Conservation (phyloP, 805 yeast species). For the Martiniozyma abietophila region DNA sequence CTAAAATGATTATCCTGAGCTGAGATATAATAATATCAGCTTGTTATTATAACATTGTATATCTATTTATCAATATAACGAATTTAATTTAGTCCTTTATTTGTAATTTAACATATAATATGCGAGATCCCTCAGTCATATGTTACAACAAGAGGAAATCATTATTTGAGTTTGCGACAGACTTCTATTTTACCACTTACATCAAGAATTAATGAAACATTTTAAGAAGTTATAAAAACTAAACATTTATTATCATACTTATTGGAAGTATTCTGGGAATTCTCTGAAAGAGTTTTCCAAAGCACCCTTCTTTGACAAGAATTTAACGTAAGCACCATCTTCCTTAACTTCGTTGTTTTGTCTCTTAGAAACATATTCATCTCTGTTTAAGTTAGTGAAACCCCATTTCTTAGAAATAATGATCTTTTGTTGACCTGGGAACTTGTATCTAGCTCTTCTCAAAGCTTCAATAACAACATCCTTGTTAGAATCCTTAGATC, state of each 20-base stretch:
- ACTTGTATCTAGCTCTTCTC: conserved; percentile 99
- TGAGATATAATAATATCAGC: too few species aligned
- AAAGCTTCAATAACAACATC: conserved; percentile 97
- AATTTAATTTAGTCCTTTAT: too few species aligned
- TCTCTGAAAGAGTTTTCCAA: conserved; percentile 83
- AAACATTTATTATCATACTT: conserved; percentile 29
- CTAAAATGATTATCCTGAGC: too few species aligned
- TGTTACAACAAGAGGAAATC: too few species aligned
- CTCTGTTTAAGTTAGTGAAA: conserved; percentile 99
- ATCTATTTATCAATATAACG: too few species aligned
- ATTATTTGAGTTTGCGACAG: too few species aligned
- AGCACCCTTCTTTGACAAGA: conserved; percentile 94
- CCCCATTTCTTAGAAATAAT: conserved; percentile 99
- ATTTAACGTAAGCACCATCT: conserved; percentile 99
- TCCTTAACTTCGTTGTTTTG: conserved; percentile 97
- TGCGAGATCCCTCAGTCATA: too few species aligned
- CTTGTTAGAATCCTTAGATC: conserved; percentile 98
- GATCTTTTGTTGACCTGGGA: conserved; percentile 99
- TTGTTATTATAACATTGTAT: too few species aligned
- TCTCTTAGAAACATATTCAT: conserved; percentile 88
- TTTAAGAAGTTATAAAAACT: conserved; percentile 2
- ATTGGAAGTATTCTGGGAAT: conserved; percentile 80
- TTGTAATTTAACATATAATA: too few species aligned
- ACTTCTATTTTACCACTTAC: too few species aligned
- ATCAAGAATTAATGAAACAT: too few species aligned